Percentiles rank a stretch among this genome's conserved stretches.
Evolutionary conservation across 1,139 yeast genomes (phyloP).

Genomic region (Citeromyces hawaiiensis): DNA sequence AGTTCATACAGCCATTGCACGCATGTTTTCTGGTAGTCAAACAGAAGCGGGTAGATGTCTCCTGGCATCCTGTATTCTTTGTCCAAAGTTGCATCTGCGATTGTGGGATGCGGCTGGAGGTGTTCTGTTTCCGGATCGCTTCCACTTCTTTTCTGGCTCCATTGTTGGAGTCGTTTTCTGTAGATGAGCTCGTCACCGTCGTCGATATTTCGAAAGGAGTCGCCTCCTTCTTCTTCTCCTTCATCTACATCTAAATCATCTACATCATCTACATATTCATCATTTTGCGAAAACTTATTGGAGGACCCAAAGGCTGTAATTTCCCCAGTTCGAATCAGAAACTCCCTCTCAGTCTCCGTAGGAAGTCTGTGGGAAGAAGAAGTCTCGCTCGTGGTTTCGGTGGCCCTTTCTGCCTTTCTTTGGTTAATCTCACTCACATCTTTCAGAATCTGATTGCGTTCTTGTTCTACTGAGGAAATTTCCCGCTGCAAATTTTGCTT

Average conservation of each 20-base stretch:
- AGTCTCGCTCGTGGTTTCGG: constrained; percentile 2
- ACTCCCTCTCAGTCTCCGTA: constrained; percentile 72
- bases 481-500: constrained; percentile 42
- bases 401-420: constrained; percentile 26
- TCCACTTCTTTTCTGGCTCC: constrained; percentile 30
- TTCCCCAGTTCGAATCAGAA: constrained; percentile 75
- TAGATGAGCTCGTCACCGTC: constrained; percentile 69
- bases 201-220: constrained; percentile 31
- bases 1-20: constrained; percentile 76
- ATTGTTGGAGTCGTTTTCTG: constrained; percentile 39
- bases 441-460: constrained; percentile 38
- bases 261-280: constrained; percentile 22
- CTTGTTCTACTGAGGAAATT: constrained; percentile 32
- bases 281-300: constrained; percentile 29
- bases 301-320: constrained; percentile 86
- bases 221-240: no score
- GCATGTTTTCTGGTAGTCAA: constrained; percentile 90
- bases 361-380: constrained; percentile 21
- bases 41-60: constrained; percentile 73
- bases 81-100: constrained; percentile 63
- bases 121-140: constrained; percentile 36
- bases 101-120: constrained; percentile 64
- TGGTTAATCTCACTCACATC: constrained; percentile 45
- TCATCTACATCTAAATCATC: constrained; percentile 14
- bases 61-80: constrained; percentile 72